Evolutionary conservation across 2,329 filamentous ascomycete species (phyloP).

Genomic region (Trichoderma simmonsii): DNA sequence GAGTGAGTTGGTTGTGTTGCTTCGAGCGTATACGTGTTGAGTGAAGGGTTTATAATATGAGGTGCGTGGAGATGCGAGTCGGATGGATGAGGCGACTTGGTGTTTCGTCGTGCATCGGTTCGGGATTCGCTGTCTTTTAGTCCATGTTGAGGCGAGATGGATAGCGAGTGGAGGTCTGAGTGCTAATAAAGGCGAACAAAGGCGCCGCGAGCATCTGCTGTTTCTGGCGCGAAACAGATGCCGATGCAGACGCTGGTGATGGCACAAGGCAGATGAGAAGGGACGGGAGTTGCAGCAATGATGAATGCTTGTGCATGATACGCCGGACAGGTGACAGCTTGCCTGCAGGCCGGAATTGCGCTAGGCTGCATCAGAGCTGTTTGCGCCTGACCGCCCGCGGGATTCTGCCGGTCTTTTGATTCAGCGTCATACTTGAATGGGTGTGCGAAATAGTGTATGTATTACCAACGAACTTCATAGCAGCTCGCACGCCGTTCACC

Average conservation of each 20-base stretch:
- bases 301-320: not conserved
- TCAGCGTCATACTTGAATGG: constrained; percentile 3
- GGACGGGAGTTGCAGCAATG: not conserved
- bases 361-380: not conserved
- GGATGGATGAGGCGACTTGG: not conserved
- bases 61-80: not conserved
- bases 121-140: not conserved
- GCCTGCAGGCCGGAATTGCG: not conserved
- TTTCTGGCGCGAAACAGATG: not conserved
- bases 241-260: not conserved
- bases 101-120: not conserved
- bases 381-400: constrained; percentile 8
- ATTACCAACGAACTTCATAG: not conserved
- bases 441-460: not conserved
- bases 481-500: not conserved
- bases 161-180: not conserved
- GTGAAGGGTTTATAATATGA: not conserved
- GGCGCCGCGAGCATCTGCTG: not conserved
- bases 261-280: not conserved
- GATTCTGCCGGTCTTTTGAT: constrained; percentile 8
- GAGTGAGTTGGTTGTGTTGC: not conserved
- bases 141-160: not conserved
- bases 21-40: not conserved
- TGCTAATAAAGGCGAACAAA: not conserved
- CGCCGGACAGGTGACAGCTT: constrained; percentile 13